phyloP scores from a whole-genome alignment of 2,329 filamentous ascomycete genomes.

The Colletotrichum sp. region DNA sequence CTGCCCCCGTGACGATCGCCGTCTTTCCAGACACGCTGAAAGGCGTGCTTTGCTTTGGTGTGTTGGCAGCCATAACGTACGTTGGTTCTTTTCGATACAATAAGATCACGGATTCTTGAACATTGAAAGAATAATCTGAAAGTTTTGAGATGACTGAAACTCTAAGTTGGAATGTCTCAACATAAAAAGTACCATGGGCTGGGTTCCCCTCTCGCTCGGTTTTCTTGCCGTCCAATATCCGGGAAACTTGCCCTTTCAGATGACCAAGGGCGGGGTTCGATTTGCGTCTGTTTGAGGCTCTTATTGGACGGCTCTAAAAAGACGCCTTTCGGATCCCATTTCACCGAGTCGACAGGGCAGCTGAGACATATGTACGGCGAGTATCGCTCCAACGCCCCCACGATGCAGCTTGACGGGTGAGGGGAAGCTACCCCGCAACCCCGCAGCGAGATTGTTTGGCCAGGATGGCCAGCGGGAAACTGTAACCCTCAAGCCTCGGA shows the following conservation, averaged over 20 bases:
- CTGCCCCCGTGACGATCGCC: conserved; percentile 33
- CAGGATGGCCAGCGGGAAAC: background rate
- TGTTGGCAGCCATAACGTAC: background rate
- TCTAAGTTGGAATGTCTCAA: background rate
- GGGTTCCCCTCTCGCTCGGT: background rate
- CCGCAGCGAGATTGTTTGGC: background rate
- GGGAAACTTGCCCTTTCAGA: background rate
- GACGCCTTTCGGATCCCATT: background rate
- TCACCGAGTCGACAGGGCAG: background rate
- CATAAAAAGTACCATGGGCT: background rate
- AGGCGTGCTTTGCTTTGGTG: background rate
- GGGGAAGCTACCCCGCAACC: conserved; percentile 7
- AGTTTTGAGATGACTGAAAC: background rate
- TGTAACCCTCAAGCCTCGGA: background rate
- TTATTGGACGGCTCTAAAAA: background rate
- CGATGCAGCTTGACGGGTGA: background rate
- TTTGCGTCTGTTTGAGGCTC: background rate
- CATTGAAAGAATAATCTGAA: background rate
- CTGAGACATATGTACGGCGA: background rate
- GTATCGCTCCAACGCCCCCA: background rate
- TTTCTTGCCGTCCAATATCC: background rate
- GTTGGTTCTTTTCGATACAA: background rate
- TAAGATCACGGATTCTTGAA: background rate
- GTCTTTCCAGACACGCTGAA: conserved; percentile 32
- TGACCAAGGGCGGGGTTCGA: background rate